Percentiles rank a stretch among this genome's conserved stretches.
Conservation (phyloP, 2,329 filamentous ascomycete species). For the Colletotrichum magnum region DNA sequence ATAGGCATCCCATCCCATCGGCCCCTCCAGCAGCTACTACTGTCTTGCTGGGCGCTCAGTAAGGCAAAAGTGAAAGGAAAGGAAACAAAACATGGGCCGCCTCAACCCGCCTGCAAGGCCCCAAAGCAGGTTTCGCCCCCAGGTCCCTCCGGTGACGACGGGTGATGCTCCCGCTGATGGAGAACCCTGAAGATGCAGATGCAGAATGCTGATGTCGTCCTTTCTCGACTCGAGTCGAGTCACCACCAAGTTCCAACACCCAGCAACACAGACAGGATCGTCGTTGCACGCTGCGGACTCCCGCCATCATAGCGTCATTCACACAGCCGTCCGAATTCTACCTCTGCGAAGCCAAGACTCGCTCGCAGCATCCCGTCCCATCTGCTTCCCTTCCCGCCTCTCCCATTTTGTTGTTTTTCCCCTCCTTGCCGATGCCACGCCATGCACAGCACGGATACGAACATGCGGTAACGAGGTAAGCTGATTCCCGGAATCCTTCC, state of each 20-base stretch:
- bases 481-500: neutral
- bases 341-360: neutral
- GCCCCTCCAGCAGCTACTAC: no score
- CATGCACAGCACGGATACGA: conserved; percentile 5
- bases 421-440: neutral
- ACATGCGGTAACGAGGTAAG: neutral
- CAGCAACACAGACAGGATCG: conserved; percentile 31
- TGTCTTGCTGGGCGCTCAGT: no score
- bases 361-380: conserved; percentile 15
- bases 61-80: conserved; percentile 8
- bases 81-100: conserved; percentile 15
- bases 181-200: conserved; percentile 11
- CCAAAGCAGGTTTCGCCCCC: conserved; percentile 8
- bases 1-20: no score
- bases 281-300: conserved; percentile 25
- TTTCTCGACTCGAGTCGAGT: no score
- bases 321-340: conserved; percentile 27
- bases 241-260: neutral
- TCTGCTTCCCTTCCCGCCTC: conserved; percentile 29
- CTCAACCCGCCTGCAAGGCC: conserved; percentile 1
- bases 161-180: conserved; percentile 15
- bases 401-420: conserved; percentile 15
- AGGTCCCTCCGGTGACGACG: conserved; percentile 3
- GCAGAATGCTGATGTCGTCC: neutral
- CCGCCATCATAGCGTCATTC: conserved; percentile 36